A percentile compares a stretch with the other conserved stretches of the same genome.
Evolutionary conservation across 257 asterid genomes (phyloP).

Genomic region (Pogostemon cablin): DNA sequence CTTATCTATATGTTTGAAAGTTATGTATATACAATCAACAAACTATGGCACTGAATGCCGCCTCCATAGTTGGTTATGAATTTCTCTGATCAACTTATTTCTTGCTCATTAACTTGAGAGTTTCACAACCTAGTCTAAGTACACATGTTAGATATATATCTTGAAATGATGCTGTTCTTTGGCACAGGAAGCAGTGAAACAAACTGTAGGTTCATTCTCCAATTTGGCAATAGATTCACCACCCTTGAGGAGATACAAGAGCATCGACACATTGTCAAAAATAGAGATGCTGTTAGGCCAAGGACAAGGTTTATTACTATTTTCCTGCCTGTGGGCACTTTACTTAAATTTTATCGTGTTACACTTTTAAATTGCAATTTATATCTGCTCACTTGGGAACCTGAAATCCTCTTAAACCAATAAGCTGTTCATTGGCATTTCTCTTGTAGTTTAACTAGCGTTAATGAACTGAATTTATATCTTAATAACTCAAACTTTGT

Average conservation of each 20-base stretch:
- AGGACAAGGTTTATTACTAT: slow-evolving; percentile 68
- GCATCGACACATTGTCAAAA: slow-evolving; percentile 59
- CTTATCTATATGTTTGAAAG: not conserved
- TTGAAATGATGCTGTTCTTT: slow-evolving; percentile 34
- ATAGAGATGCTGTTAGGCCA: slow-evolving; percentile 69
- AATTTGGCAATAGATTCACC: slow-evolving; percentile 53
- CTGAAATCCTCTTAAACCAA: slow-evolving; percentile 19
- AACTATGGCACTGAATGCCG: not conserved
- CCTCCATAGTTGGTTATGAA: not conserved
- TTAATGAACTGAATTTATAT: slow-evolving; percentile 28
- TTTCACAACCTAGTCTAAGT: slow-evolving; percentile 25
- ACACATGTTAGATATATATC: slow-evolving; percentile 29
- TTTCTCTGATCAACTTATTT: slow-evolving; percentile 5
- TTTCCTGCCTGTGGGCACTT: slow-evolving; percentile 10
- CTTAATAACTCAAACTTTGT: slow-evolving; percentile 14
- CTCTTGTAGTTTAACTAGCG: slow-evolving; percentile 22
- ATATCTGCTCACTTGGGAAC: slow-evolving; percentile 26
- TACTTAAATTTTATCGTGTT: not conserved
- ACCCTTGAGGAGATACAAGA: slow-evolving; percentile 41
- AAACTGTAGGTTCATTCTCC: slow-evolving; percentile 67
- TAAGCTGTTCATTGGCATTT: slow-evolving; percentile 15
- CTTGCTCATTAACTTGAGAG: slow-evolving; percentile 29
- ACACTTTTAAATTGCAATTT: slow-evolving; percentile 18
- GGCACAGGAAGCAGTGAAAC: slow-evolving; percentile 69
- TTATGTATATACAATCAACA: not conserved